Conservation (phyloP, 768 basidiomycete genomes). For the Tremella fuciformis region DNA sequence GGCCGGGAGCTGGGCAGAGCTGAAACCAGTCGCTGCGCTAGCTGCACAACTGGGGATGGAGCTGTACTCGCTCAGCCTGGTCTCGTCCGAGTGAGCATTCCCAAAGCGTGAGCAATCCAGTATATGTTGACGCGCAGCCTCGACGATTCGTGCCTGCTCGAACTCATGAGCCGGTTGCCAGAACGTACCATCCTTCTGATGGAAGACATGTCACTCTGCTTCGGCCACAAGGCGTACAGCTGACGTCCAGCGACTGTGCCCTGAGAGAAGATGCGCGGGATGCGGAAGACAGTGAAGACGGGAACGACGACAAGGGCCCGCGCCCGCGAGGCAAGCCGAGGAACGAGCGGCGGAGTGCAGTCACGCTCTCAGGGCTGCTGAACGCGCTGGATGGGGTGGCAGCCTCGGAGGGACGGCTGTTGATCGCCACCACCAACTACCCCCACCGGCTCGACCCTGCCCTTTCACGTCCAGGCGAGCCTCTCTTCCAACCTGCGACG, state of each 20-base stretch:
- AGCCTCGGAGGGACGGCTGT: constrained; percentile 21
- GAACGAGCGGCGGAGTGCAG: neutral
- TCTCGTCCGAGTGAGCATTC: constrained; percentile 23
- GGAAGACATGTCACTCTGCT: constrained; percentile 15
- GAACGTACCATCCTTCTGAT: constrained; percentile 8
- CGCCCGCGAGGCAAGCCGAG: neutral
- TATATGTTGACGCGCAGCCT: too few relatives aligned
- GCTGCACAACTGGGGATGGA: constrained; percentile 18
- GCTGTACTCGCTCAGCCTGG: constrained; percentile 22
- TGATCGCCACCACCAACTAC: constrained; percentile 31
- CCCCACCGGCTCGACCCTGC: constrained; percentile 22
- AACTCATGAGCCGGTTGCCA: constrained; percentile 1
- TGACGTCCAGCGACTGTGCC: constrained; percentile 11
- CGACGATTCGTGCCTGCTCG: constrained; percentile 5
- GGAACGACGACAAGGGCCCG: neutral
- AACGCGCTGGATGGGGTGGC: constrained; percentile 35
- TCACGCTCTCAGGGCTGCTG: constrained; percentile 31
- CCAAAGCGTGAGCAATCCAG: too few relatives aligned
- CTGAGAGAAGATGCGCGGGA: neutral
- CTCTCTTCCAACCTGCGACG: neutral
- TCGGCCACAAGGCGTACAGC: neutral
- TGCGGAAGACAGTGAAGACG: neutral
- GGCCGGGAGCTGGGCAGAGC: neutral
- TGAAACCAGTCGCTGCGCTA: constrained; percentile 27
- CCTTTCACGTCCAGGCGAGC: constrained; percentile 25